phyloP scores from a whole-genome alignment of 331 rosid species.

The Pyracantha coccinea region DNA sequence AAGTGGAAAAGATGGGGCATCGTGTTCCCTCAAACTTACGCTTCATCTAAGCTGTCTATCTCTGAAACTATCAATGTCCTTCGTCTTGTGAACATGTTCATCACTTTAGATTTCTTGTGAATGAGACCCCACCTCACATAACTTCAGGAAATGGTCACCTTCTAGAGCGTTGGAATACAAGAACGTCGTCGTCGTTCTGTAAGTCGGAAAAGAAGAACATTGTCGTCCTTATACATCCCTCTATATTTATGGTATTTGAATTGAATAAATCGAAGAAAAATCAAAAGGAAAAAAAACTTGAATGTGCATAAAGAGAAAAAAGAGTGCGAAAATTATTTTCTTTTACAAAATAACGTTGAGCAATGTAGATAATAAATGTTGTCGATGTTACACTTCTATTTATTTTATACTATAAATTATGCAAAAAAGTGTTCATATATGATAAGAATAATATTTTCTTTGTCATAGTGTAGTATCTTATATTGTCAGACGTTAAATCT shows the following conservation, averaged over 20 bases:
- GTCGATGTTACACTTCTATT: neutral
- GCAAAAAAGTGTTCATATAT: neutral
- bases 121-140: slow-evolving; percentile 24
- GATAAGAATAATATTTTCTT: neutral
- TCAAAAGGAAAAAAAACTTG: too few relatives aligned
- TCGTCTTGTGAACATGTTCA: slow-evolving; percentile 33
- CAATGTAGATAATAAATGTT: too few relatives aligned
- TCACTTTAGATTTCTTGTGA: slow-evolving; percentile 43
- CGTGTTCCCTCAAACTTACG: slow-evolving; percentile 36
- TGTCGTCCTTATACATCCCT: too few relatives aligned
- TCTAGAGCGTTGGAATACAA: neutral
- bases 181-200: too few relatives aligned
- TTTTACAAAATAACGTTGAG: neutral
- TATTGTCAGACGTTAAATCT: neutral
- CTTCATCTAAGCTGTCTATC: slow-evolving; percentile 17
- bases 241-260: too few relatives aligned
- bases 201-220: too few relatives aligned
- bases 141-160: neutral
- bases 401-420: neutral
- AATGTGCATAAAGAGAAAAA: too few relatives aligned
- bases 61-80: slow-evolving; percentile 41
- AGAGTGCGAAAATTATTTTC: too few relatives aligned
- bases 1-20: slow-evolving; percentile 32
- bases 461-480: neutral
- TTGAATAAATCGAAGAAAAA: too few relatives aligned